A percentile compares a stretch with the other conserved stretches of the same genome.
Evolutionary conservation across 306 rosid genomes (phyloP).

Genomic region (Begonia peltatifolia): DNA sequence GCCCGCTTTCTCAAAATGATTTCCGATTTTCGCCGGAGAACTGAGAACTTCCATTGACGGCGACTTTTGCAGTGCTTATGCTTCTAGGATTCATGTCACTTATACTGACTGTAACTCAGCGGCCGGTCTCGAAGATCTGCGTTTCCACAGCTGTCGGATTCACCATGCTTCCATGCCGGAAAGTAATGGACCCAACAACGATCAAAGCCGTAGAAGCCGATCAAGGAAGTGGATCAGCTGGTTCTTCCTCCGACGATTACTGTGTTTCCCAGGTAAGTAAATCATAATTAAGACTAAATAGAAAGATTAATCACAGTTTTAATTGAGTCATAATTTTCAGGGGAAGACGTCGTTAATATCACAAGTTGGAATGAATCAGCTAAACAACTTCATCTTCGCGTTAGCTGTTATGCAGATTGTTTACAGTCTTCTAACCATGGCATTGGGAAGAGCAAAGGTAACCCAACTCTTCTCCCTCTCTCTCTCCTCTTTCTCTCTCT

Average conservation of each 20-base stretch:
- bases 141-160: slow-evolving; percentile 21
- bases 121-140: slow-evolving; percentile 31
- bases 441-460: slow-evolving; percentile 50
- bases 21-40: too few species aligned
- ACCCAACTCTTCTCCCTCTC: not conserved
- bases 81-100: slow-evolving; percentile 47
- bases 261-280: slow-evolving; percentile 25
- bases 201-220: slow-evolving; percentile 14
- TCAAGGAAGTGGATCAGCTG: slow-evolving; percentile 2
- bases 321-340: slow-evolving; percentile 12
- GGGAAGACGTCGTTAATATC: slow-evolving; percentile 42
- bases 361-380: slow-evolving; percentile 33
- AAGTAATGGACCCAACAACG: slow-evolving; percentile 8
- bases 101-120: slow-evolving; percentile 31
- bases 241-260: slow-evolving; percentile 3
- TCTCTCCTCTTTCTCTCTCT: not conserved
- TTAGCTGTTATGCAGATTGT: slow-evolving; percentile 49
- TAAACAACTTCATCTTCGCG: slow-evolving; percentile 38
- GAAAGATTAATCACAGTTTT: too few species aligned
- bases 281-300: too few species aligned
- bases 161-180: slow-evolving; percentile 47
- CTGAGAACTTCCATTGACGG: too few species aligned
- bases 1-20: too few species aligned
- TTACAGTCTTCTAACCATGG: slow-evolving; percentile 44
- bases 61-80: slow-evolving; percentile 25